Percentiles rank a stretch among this genome's conserved stretches.
phyloP scores from a whole-genome alignment of 345 rosid species.

The Salix exigua region DNA sequence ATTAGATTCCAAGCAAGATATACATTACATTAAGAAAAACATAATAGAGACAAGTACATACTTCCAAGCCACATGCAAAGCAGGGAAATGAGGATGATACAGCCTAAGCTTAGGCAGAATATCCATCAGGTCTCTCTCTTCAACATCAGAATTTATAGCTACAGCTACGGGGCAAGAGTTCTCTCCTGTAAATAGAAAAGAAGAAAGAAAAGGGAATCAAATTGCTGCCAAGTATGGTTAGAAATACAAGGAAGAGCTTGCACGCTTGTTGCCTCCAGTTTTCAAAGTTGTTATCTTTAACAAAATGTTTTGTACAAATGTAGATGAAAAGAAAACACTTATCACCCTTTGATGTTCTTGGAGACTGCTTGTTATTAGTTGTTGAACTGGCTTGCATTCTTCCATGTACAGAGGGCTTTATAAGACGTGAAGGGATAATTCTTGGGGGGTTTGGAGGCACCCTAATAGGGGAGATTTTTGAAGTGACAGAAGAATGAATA shows the following conservation, averaged over 20 bases:
- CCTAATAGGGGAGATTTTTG: neutral
- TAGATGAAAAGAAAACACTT: neutral
- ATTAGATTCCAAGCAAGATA: too few species aligned
- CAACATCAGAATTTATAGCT: slow-evolving; percentile 17
- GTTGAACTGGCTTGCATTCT: slow-evolving; percentile 6
- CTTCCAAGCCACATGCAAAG: slow-evolving; percentile 50
- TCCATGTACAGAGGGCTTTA: slow-evolving; percentile 10
- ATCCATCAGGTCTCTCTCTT: slow-evolving; percentile 18
- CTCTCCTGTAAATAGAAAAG: slow-evolving; percentile 27
- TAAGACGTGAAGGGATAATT: slow-evolving; percentile 9
- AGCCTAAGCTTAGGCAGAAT: slow-evolving; percentile 12
- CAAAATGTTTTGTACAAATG: neutral
- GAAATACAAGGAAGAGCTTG: too few species aligned
- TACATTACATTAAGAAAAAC: too few species aligned
- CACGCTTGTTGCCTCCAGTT: too few species aligned
- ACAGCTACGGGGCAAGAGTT: slow-evolving; percentile 22
- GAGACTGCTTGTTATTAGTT: neutral
- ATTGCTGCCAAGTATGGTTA: too few species aligned
- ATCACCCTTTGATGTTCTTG: slow-evolving; percentile 25
- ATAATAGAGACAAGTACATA: slow-evolving; percentile 8
- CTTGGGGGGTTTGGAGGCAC: slow-evolving; percentile 12
- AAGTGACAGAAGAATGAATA: slow-evolving; percentile 3
- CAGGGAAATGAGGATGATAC: slow-evolving; percentile 38
- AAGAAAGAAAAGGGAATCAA: neutral
- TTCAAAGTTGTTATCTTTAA: too few species aligned